Conservation (phyloP, 371 early-diverging fungal species). For the Batkoa obscura region DNA sequence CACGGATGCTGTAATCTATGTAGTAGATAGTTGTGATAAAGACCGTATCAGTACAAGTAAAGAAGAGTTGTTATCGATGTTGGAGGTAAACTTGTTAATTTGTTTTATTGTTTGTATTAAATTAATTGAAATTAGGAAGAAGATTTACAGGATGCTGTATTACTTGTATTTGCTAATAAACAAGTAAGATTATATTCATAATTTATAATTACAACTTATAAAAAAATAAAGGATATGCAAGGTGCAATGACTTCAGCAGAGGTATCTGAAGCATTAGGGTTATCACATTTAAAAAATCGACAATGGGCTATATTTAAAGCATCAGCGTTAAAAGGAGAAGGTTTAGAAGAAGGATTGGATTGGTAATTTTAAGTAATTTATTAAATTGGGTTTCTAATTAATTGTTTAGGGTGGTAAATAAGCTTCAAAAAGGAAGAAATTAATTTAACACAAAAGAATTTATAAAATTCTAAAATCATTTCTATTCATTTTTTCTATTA, state of each 20-base stretch:
- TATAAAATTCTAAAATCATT: too few relatives aligned
- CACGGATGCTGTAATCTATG: slow-evolving; percentile 93
- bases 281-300: slow-evolving; percentile 69
- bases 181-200: slow-evolving; percentile 16
- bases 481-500: too few relatives aligned
- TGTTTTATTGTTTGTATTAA: background rate
- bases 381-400: too few relatives aligned
- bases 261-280: slow-evolving; percentile 75
- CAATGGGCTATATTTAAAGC: slow-evolving; percentile 83
- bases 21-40: slow-evolving; percentile 84
- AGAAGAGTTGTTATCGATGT: slow-evolving; percentile 75
- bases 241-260: slow-evolving; percentile 88
- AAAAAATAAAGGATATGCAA: slow-evolving; percentile 44
- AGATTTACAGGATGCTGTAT: slow-evolving; percentile 71
- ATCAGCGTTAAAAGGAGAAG: slow-evolving; percentile 67
- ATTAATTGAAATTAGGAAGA: slow-evolving; percentile 37
- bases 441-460: too few relatives aligned
- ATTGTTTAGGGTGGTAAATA: too few relatives aligned
- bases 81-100: slow-evolving; percentile 19
- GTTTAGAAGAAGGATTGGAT: slow-evolving; percentile 59
- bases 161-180: slow-evolving; percentile 92
- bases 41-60: slow-evolving; percentile 73
- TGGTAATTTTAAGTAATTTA: slow-evolving; percentile 23
- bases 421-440: too few relatives aligned
- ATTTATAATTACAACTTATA: background rate